Evolutionary conservation across 139 green algal species (phyloP), one percentile per base, ranked within the genome.

Genomic region (Diplosphaera chodatii): DNA sequence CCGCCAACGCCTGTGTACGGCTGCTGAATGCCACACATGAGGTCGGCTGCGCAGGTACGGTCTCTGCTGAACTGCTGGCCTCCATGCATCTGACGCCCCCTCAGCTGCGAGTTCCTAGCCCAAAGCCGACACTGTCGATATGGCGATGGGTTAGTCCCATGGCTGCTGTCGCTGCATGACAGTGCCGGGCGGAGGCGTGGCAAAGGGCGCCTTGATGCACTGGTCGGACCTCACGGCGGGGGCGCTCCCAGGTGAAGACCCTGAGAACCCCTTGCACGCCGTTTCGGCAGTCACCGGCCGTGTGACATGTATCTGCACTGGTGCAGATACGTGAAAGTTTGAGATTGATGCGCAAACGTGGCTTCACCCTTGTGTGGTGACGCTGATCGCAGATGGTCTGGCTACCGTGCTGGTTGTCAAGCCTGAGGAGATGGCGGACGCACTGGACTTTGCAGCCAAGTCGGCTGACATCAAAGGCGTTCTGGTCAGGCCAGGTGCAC

Each of bases 21-120:
- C 32, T 88, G 66, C 77, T 86, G 0, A 82, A 82, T 28, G 69
- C 76, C 29, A 78, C 48, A 20, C 76, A 77, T 15, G 48, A 15
- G 4, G 27, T 86, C 3, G 84, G 84, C 29, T 87, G 83, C 55
- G 63, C 80, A 30, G 71, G 65, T 77, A 34, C 21, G 37, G 37
- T 6, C 8, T 48, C n/a, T 48, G n/a, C n/a, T n/a, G n/a, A n/a
- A n/a, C n/a, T n/a, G n/a, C n/a, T n/a, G n/a, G n/a, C n/a, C n/a
- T n/a, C n/a, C n/a, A n/a, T n/a, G n/a, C n/a, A n/a, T n/a, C n/a
- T n/a, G n/a, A n/a, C n/a, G n/a, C n/a, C n/a, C n/a, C n/a, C n/a
- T n/a, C n/a, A n/a, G n/a, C n/a, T n/a, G n/a, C n/a, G n/a, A n/a
- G n/a, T n/a, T n/a, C n/a, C n/a, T n/a, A n/a, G n/a, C n/a, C n/a